These are phyloP conservation scores for Fusarium ambrosium DNA, from an alignment of 2,329 filamentous ascomycete species.

Conservation along the genomic window DNA sequence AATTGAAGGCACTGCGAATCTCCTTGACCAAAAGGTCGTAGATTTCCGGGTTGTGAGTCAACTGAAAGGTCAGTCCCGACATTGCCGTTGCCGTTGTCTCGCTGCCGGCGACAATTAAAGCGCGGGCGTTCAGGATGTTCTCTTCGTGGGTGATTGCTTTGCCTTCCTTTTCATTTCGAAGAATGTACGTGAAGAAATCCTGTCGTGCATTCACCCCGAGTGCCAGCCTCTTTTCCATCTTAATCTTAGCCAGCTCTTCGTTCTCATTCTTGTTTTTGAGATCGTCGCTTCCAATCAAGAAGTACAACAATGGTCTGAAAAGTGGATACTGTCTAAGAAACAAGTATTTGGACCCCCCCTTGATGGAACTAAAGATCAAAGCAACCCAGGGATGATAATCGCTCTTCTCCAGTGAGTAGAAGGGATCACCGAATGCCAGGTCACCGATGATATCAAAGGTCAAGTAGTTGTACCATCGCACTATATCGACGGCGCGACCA, in stretches of 20 bases:
- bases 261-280: not conserved
- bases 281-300: not conserved
- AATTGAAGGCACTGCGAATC: slow-evolving; percentile 5
- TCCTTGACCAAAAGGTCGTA: not conserved
- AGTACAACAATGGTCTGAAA: not conserved
- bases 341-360: not conserved
- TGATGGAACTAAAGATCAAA: not conserved
- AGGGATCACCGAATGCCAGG: not conserved
- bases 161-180: not conserved
- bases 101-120: not conserved
- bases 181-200: not conserved
- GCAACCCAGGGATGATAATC: not conserved
- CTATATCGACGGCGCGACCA: not conserved
- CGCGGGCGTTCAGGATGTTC: not conserved
- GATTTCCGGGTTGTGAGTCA: not conserved
- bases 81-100: slow-evolving; percentile 16
- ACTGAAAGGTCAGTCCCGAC: not conserved
- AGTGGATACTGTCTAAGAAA: not conserved
- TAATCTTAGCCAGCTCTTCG: not conserved
- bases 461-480: not conserved
- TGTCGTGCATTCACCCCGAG: not conserved
- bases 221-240: slow-evolving; percentile 5
- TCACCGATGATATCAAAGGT: not conserved
- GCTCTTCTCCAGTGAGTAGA: not conserved
- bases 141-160: not conserved